These are phyloP conservation scores for Penicillium psychrofluorescens DNA, from an alignment of 495 filamentous ascomycete species.

Conservation along the genomic window DNA sequence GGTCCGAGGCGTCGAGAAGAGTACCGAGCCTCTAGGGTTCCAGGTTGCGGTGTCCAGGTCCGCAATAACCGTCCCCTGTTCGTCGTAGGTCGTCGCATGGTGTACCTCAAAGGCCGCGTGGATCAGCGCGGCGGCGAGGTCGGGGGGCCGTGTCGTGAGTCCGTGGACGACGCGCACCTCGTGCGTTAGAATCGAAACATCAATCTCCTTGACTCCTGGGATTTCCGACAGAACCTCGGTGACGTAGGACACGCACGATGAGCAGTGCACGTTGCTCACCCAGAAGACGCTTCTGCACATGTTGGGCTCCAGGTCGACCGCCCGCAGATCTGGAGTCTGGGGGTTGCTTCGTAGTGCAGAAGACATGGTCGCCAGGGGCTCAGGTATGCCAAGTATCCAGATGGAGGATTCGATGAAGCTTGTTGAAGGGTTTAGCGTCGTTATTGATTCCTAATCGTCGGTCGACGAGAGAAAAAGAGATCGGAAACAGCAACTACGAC, in stretches of 20 bases:
- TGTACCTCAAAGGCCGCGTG: slow-evolving; percentile 45
- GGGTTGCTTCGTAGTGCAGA: slow-evolving; percentile 2
- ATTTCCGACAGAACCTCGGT: slow-evolving; percentile 31
- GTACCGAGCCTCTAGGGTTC: slow-evolving; percentile 18
- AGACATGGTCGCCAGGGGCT: slow-evolving; percentile 4
- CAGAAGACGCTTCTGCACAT: slow-evolving; percentile 30
- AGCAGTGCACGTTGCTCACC: slow-evolving; percentile 45
- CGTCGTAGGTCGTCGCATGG: slow-evolving; percentile 35
- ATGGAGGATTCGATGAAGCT: too few species aligned
- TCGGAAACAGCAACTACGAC: background rate
- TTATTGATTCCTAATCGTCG: too few species aligned
- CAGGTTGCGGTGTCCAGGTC: slow-evolving; percentile 29
- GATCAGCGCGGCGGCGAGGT: slow-evolving; percentile 35
- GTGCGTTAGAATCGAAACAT: slow-evolving; percentile 39
- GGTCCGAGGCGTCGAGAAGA: slow-evolving; percentile 16
- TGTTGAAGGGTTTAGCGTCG: too few species aligned
- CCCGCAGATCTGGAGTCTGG: slow-evolving; percentile 5
- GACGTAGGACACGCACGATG: slow-evolving; percentile 46
- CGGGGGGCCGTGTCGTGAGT: slow-evolving; percentile 14
- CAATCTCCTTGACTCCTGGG: slow-evolving; percentile 25
- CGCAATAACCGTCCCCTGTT: slow-evolving; percentile 14
- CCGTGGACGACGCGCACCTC: slow-evolving; percentile 37
- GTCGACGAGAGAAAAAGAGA: too few species aligned
- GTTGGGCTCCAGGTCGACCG: background rate
- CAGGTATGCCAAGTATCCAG: too few species aligned